Evolutionary conservation across 23 red algal species (phyloP), one percentile per base, ranked within the genome.

Genomic region (Agarophyton chilense): DNA sequence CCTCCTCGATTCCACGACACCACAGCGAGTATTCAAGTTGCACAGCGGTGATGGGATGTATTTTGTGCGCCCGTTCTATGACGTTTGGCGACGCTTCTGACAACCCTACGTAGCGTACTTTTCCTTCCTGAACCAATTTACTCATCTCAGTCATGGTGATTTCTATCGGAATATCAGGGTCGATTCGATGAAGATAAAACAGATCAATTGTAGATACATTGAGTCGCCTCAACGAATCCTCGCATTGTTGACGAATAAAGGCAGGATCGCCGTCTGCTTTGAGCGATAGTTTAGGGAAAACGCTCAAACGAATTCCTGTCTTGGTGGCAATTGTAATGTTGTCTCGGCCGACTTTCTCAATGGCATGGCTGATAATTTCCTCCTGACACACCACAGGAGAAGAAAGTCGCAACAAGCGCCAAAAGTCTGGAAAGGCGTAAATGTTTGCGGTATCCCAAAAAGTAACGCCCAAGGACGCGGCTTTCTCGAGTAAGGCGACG

Each of bases 111-210:
- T 93, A 84, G 18, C 56, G 43, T 21, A 93, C 61, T 52, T 93
- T 93, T 7, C 89, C 89, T 57, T 93, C 89, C 11, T 82, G 44
- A 4, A 93, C 89, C 36, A 93, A 79, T 51, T 84, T 77, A 79
- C 78, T 83, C 75, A 93, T 80, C 35, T 83, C 81, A 31, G 38
- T 78, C 89, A 93, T 93, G 0, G 60, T 70, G 49, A 81, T 93
- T 39, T 93, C 89, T 58, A 93, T 93, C 35, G 89, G 89, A 44
- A 84, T 84, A 32, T 65, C 34, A 6, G 31, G 79, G 76, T 93
- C 89, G 32, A 93, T 93, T 25, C 89, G 79, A 67, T 93, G 89
- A 5, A 93, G 41, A 56, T 93, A 93, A 52, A 93, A 93, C 32
- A 93, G 64, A 82, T 93, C 89, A 29, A 93, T 38, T n/a, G 52